Evolutionary conservation across 371 early-diverging fungal genomes (phyloP).

Genomic region (Zychaea mexicana): DNA sequence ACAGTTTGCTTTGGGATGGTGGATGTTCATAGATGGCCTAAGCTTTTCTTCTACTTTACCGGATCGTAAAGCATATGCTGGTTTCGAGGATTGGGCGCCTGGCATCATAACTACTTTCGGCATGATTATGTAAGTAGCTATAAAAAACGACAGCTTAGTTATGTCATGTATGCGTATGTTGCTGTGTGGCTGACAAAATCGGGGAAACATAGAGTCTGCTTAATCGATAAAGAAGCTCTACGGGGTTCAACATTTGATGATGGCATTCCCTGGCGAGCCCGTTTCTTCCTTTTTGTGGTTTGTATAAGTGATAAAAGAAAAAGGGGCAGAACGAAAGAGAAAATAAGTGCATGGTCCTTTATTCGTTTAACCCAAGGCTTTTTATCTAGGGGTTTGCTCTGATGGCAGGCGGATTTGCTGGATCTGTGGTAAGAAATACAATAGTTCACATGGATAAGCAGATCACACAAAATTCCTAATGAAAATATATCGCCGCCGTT

Average conservation of each 20-base stretch:
- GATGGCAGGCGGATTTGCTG: conserved; percentile 75
- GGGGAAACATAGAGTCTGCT: conserved; percentile 29
- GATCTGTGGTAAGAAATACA: conserved; percentile 73
- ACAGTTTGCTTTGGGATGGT: conserved; percentile 84
- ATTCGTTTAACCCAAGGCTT: not conserved
- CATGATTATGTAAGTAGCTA: conserved; percentile 62
- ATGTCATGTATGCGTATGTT: too few relatives aligned
- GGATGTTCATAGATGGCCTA: conserved; percentile 77
- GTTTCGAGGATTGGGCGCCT: conserved; percentile 79
- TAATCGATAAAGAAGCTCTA: conserved; percentile 57
- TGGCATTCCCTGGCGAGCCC: conserved; percentile 59
- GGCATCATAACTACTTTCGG: conserved; percentile 75
- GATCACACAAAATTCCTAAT: too few relatives aligned
- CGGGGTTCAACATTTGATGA: conserved; percentile 40
- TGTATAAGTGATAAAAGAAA: not conserved
- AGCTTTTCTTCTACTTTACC: conserved; percentile 31
- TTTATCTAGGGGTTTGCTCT: conserved; percentile 61
- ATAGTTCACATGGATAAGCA: conserved; percentile 10
- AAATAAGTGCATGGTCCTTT: not conserved
- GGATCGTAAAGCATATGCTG: conserved; percentile 44
- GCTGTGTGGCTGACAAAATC: not conserved
- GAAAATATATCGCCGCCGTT: too few relatives aligned
- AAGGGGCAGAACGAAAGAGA: not conserved
- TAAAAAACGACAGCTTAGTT: too few relatives aligned
- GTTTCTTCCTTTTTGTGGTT: conserved; percentile 67